Evolutionary conservation across 768 basidiomycete genomes (phyloP), one percentile per base, ranked within the genome.

Genomic region (Dictyophora rubrovolvata): DNA sequence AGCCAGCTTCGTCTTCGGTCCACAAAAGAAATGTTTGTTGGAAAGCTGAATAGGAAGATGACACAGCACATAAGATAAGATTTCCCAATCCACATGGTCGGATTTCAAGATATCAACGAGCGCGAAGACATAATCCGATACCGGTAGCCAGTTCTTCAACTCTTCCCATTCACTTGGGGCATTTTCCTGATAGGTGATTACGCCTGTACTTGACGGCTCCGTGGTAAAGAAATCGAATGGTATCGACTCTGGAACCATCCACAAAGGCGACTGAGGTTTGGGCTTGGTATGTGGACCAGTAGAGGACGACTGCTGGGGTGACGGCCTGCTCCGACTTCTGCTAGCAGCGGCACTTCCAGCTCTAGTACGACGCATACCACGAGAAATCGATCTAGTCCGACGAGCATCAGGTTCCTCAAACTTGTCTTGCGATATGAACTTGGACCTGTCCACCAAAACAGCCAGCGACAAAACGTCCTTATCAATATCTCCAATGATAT

Each of bases 1-100:
- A 10, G 80, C 78, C 14, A 68, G 71, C n/a, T 84, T 76, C 28
- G 87, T 84, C 54, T 83, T 82, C 0, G 90, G 90, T 1, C 96
- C 96, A 67, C 94, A 96, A 70, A 96, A 94, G 55, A 97, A 77
- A 66, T 98, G 93, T 70, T 97, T 98, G 78, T 98, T 98, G 59
- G 89, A 77, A 10, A 98, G 78, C 68, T 98, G 93, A 9, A 84
- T 77, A 1, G 96, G 94, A 0, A 99, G 78, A 72, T 95, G 89
- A 66, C 89, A 92, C 5, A 99, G 77, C 5, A 93, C 76, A 66
- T 96, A 98, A 1, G 93, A 92, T 11, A 96, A 77, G 46, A 98
- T 76, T 60, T 98, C 96, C 94, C 95, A 98, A 62, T 85, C 89
- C 50, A 34, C 21, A 16, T 76, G 80, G 65, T 93, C 93, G 47